Conservation (phyloP, 2,329 filamentous ascomycete species). For the Apiospora kogelbergensis region DNA sequence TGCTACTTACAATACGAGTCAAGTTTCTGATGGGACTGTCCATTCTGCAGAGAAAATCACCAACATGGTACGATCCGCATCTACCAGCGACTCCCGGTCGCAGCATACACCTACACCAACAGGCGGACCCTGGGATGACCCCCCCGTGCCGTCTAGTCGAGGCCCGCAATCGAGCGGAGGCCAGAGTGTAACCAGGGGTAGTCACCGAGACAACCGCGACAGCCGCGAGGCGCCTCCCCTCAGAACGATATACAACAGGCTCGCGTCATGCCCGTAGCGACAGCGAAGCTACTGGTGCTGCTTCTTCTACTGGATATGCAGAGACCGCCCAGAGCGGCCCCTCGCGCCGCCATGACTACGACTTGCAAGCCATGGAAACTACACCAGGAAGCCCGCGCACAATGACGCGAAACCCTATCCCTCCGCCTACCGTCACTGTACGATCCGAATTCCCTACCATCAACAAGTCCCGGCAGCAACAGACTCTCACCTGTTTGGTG, state of each 20-base stretch:
- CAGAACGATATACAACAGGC: constrained; percentile 43
- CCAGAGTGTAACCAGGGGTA: constrained; percentile 24
- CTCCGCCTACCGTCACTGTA: constrained; percentile 86
- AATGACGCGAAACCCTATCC: constrained; percentile 81
- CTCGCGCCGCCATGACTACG: constrained; percentile 84
- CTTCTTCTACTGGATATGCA: constrained; percentile 78
- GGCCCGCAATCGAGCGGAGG: constrained; percentile 19
- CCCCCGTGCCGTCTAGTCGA: constrained; percentile 55
- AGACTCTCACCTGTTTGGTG: constrained; percentile 89
- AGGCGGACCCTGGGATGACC: constrained; percentile 64
- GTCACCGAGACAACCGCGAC: constrained; percentile 50
- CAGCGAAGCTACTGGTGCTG: constrained; percentile 71
- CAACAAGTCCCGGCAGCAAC: constrained; percentile 87
- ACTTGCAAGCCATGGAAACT: constrained; percentile 94
- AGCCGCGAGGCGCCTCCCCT: constrained; percentile 45
- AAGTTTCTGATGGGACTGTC: constrained; percentile 20
- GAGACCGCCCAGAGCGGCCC: constrained; percentile 71
- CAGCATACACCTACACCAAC: constrained; percentile 56
- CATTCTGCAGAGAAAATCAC: constrained; percentile 80
- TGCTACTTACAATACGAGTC: neutral
- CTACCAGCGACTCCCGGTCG: constrained; percentile 62
- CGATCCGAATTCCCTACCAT: constrained; percentile 96
- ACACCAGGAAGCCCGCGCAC: constrained; percentile 72
- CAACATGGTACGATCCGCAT: constrained; percentile 83
- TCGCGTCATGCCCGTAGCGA: constrained; percentile 71